phyloP scores from a whole-genome alignment of 768 basidiomycete genomes.

The Tylopilus sp. region DNA sequence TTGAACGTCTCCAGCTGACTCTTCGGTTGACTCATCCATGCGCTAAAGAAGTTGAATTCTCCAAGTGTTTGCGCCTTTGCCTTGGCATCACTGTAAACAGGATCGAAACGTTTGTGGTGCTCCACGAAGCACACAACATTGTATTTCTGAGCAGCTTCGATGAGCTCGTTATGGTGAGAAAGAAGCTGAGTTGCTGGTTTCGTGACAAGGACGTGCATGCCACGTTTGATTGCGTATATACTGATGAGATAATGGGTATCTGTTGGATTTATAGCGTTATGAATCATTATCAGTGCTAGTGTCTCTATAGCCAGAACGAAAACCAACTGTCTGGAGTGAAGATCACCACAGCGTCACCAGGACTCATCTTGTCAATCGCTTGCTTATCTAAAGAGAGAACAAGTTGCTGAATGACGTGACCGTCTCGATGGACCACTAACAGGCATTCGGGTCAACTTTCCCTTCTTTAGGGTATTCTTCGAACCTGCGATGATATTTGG shows the following conservation, averaged over 20 bases:
- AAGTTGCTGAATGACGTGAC: conserved; percentile 2
- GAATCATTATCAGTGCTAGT: neutral
- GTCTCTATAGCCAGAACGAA: neutral
- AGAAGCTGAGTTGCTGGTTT: conserved; percentile 90
- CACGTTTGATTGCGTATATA: conserved; percentile 79
- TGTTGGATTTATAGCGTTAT: conserved; percentile 26
- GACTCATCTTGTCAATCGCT: conserved; percentile 72
- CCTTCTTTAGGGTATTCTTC: conserved; percentile 74
- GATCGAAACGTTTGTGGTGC: conserved; percentile 90
- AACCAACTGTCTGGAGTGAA: conserved; percentile 87
- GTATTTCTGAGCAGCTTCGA: conserved; percentile 72
- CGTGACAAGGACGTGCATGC: conserved; percentile 86
- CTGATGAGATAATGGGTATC: conserved; percentile 85
- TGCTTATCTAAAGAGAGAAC: conserved; percentile 55
- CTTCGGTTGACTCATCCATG: conserved; percentile 98
- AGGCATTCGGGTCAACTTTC: conserved; percentile 72
- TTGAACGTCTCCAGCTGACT: conserved; percentile 92
- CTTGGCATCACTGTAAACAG: conserved; percentile 89
- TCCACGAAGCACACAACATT: conserved; percentile 91
- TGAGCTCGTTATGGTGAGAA: conserved; percentile 75
- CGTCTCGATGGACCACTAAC: conserved; percentile 43
- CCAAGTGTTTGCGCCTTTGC: conserved; percentile 72
- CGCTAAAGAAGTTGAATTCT: conserved; percentile 93
- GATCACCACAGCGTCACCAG: conserved; percentile 87
- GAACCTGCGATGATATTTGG: conserved; percentile 46